Conservation (phyloP, 208 protist species). For the Acanthamoeba triangularis region DNA sequence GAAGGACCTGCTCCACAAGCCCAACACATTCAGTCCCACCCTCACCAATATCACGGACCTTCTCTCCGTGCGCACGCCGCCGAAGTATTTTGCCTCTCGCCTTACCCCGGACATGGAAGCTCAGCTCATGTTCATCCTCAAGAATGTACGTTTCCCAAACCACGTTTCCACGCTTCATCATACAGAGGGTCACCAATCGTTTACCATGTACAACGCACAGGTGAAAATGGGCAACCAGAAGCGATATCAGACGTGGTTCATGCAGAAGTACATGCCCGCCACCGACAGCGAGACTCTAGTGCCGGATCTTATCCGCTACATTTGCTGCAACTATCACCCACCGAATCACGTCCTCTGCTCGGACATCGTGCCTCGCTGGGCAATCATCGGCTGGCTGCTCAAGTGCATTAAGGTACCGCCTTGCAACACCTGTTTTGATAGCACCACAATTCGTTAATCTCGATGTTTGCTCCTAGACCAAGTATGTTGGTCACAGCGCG, state of each 20-base stretch:
- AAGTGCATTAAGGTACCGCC: slow-evolving; percentile 76
- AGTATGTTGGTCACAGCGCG: slow-evolving; percentile 63
- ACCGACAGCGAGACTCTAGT: slow-evolving; percentile 85
- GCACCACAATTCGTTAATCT: no score
- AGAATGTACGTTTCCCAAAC: slow-evolving; percentile 26
- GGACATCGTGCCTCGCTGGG: slow-evolving; percentile 87
- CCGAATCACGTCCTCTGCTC: slow-evolving; percentile 83
- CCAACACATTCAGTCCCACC: slow-evolving; percentile 49
- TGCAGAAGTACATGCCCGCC: slow-evolving; percentile 77
- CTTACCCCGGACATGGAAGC: slow-evolving; percentile 85
- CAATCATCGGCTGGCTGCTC: slow-evolving; percentile 88
- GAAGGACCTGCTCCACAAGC: slow-evolving; percentile 81
- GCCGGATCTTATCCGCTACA: slow-evolving; percentile 88
- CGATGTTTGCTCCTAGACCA: slow-evolving; percentile 60
- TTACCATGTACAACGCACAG: slow-evolving; percentile 16
- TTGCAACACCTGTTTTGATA: not conserved
- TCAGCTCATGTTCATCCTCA: slow-evolving; percentile 84
- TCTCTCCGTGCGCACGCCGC: slow-evolving; percentile 79
- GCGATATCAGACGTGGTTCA: slow-evolving; percentile 90
- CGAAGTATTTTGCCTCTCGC: slow-evolving; percentile 78
- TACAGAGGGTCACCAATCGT: not conserved
- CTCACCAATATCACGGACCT: slow-evolving; percentile 68
- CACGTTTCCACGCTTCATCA: not conserved
- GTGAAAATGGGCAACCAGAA: slow-evolving; percentile 89
- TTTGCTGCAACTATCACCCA: slow-evolving; percentile 88